These are phyloP conservation scores for Nymphaea colorata DNA, from an alignment of 164 flowering plant genomes.

Conservation along the genomic window DNA sequence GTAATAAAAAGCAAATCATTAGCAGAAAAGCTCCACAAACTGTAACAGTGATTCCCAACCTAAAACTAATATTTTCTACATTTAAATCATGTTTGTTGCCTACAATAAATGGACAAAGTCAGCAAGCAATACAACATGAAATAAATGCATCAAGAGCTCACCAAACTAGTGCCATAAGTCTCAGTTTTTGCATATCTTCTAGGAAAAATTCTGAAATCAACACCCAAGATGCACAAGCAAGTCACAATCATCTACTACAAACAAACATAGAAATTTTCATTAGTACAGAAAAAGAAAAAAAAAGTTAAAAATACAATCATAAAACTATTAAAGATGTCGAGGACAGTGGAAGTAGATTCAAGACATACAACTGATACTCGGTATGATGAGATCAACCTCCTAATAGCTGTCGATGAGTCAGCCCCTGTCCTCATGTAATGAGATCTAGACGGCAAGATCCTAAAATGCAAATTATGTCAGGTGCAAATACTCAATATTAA, in stretches of 20 bases:
- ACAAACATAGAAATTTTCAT: not conserved
- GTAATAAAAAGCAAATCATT: not conserved
- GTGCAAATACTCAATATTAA: not conserved
- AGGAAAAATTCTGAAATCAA: constrained; percentile 86
- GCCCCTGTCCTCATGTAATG: constrained; percentile 12
- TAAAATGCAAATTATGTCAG: constrained; percentile 12
- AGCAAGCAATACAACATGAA: not conserved
- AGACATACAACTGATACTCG: constrained; percentile 57
- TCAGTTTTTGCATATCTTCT: constrained; percentile 92
- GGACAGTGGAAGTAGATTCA: not conserved
- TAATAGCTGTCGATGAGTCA: constrained; percentile 14
- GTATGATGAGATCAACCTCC: constrained; percentile 51
- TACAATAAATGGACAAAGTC: not conserved
- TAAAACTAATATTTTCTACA: too few relatives aligned
- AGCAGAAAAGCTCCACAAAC: not conserved
- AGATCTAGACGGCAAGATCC: constrained; percentile 20
- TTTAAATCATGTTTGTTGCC: not conserved
- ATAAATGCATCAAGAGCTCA: constrained; percentile 15
- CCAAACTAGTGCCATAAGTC: constrained; percentile 85
- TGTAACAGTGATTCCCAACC: not conserved
- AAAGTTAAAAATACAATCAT: not conserved
- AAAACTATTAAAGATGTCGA: constrained; percentile 1
- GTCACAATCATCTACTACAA: constrained; percentile 61
- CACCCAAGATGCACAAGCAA: constrained; percentile 84
- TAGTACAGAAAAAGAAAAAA: not conserved